These are phyloP conservation scores for Inonotus obliquus DNA, from an alignment of 1,284 basidiomycete genomes.

Conservation along the genomic window DNA sequence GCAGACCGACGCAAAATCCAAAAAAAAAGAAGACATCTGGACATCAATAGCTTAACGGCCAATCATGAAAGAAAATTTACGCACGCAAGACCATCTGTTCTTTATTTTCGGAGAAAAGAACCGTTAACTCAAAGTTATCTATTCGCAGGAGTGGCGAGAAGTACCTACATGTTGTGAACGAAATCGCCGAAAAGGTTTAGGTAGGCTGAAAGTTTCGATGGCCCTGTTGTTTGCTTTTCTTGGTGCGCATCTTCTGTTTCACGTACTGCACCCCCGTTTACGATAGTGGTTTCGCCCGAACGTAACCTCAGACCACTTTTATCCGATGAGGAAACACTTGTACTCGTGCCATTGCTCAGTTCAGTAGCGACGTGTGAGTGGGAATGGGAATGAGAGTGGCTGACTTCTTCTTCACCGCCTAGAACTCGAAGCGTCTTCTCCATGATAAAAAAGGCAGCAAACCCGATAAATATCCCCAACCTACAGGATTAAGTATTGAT, in stretches of 20 bases:
- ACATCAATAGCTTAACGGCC: conserved; percentile 15
- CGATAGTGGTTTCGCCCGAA: conserved; percentile 11
- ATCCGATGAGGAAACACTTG: conserved; percentile 33
- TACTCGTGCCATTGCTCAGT: conserved; percentile 29
- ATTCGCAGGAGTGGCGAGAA: conserved; percentile 11
- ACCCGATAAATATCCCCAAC: conserved; percentile 77
- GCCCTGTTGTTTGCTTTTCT: conserved; percentile 32
- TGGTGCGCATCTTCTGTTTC: conserved; percentile 19
- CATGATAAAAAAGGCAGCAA: conserved; percentile 85
- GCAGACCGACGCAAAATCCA: background rate
- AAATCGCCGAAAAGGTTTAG: conserved; percentile 89
- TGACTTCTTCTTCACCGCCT: conserved; percentile 47
- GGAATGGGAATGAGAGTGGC: conserved; percentile 51
- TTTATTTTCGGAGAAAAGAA: conserved; percentile 32
- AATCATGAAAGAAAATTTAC: conserved; percentile 29
- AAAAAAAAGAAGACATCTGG: conserved; percentile 2
- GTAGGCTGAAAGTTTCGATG: conserved; percentile 82
- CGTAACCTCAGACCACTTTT: conserved; percentile 37
- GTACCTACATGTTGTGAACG: conserved; percentile 75
- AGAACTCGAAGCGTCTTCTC: conserved; percentile 85
- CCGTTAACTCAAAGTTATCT: background rate
- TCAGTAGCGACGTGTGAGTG: conserved; percentile 30
- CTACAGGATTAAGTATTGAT: conserved; percentile 33
- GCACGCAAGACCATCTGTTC: conserved; percentile 83
- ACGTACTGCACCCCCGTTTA: conserved; percentile 27